Conservation (phyloP, 1,139 yeast species). For the Magnusiomyces suaveolens region DNA sequence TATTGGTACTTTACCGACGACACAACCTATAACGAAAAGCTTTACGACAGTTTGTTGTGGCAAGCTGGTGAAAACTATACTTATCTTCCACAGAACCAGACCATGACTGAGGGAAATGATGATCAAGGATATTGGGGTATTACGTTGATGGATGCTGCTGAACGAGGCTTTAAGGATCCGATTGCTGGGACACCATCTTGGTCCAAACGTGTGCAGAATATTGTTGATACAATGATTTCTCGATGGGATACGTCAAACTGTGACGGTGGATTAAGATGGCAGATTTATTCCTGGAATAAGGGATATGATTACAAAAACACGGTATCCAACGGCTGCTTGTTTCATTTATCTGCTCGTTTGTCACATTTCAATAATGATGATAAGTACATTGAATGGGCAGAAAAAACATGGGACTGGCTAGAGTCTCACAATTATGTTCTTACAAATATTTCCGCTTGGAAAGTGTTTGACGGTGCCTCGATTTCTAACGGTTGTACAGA, state of each 20-base stretch:
- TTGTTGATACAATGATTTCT: conserved; percentile 6
- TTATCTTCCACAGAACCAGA: conserved; percentile 81
- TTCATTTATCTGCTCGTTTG: conserved; percentile 79
- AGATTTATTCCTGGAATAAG: conserved; percentile 86
- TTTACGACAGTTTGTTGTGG: conserved; percentile 55
- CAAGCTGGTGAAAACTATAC: conserved; percentile 71
- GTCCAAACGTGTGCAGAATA: conserved; percentile 3
- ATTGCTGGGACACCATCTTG: conserved; percentile 3
- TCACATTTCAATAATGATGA: conserved; percentile 68
- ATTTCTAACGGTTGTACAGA: conserved; percentile 52
- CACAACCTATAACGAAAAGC: conserved; percentile 50
- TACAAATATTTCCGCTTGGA: conserved; percentile 33
- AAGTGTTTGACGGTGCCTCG: conserved; percentile 68
- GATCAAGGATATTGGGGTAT: conserved; percentile 97
- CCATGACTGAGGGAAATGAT: conserved; percentile 95
- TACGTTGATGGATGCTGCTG: conserved; percentile 85
- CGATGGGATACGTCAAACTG: conserved; percentile 76
- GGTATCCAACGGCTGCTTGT: conserved; percentile 81
- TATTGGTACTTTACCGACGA: conserved; percentile 65
- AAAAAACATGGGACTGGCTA: conserved; percentile 77
- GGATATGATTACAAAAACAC: conserved; percentile 90
- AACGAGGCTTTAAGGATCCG: conserved; percentile 25
- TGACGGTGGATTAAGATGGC: conserved; percentile 92
- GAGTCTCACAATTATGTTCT: conserved; percentile 46
- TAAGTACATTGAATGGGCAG: conserved; percentile 71